Conservation (phyloP, 768 basidiomycete species). For the Boletus sp. region DNA sequence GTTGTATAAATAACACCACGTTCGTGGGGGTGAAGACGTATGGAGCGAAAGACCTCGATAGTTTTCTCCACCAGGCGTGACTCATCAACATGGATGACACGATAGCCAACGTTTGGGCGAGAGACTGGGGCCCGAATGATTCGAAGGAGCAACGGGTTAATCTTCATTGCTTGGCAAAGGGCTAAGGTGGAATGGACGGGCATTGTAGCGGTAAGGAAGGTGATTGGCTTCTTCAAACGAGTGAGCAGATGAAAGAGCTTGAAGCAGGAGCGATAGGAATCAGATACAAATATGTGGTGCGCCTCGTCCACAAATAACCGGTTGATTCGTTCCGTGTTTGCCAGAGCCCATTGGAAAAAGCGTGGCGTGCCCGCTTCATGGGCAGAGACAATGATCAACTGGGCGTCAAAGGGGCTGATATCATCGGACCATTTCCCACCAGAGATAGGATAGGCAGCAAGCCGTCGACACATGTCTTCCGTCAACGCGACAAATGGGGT, state of each 20-base stretch:
- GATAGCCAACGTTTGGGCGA: conserved; percentile 2
- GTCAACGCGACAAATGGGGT: conserved; percentile 7
- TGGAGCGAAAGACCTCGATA: too few species aligned
- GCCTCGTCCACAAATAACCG: conserved; percentile 10
- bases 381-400: conserved; percentile 8
- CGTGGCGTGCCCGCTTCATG: conserved; percentile 10
- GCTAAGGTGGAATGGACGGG: neutral
- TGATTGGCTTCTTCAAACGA: conserved; percentile 10
- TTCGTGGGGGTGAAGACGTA: accelerated
- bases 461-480: conserved; percentile 3
- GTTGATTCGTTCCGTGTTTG: too few species aligned
- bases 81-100: too few species aligned
- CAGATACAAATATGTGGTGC: conserved; percentile 5
- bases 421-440: neutral
- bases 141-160: neutral
- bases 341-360: neutral
- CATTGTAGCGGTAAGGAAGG: conserved; percentile 10
- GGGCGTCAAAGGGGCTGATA: neutral
- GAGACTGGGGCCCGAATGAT: neutral
- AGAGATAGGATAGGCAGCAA: neutral
- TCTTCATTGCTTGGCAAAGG: conserved; percentile 4
- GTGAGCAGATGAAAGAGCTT: conserved; percentile 9
- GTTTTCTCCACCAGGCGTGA: too few species aligned
- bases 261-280: conserved; percentile 6
- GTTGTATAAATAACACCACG: conserved; percentile 9